These are phyloP conservation scores for Chaetomium olivaceum DNA, from an alignment of 2,329 filamentous ascomycete genomes.

Conservation along the genomic window DNA sequence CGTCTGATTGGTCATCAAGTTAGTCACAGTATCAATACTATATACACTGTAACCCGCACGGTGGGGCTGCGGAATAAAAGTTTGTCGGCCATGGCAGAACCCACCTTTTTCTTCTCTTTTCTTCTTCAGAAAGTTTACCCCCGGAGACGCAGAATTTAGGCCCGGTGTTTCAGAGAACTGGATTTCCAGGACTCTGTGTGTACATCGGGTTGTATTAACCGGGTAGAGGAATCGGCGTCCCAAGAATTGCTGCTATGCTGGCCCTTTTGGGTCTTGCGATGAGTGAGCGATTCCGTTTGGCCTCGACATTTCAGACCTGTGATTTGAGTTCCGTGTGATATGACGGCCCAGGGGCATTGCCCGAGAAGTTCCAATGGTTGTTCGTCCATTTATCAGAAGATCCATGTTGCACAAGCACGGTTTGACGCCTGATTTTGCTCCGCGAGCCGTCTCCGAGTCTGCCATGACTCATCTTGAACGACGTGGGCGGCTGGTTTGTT, in stretches of 20 bases:
- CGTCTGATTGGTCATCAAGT: background rate
- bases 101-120: slow-evolving; percentile 16
- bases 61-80: background rate
- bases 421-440: background rate
- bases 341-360: background rate
- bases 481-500: background rate
- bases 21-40: background rate
- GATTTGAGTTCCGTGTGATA: background rate
- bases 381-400: background rate
- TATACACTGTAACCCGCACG: background rate
- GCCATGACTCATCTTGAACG: background rate
- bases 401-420: background rate
- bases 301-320: slow-evolving; percentile 50
- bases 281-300: slow-evolving; percentile 64
- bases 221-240: slow-evolving; percentile 61
- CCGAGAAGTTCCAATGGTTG: background rate
- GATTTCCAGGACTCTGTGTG: slow-evolving; percentile 37
- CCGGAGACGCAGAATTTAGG: slow-evolving; percentile 57
- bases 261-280: slow-evolving; percentile 39
- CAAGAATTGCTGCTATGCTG: slow-evolving; percentile 62
- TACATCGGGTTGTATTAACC: slow-evolving; percentile 58
- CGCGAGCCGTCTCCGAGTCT: background rate
- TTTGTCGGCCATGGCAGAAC: background rate
- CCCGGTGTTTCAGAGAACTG: slow-evolving; percentile 43
- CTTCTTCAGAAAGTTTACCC: slow-evolving; percentile 55